Evolutionary conservation across 306 rosid species (phyloP), one percentile per base, ranked within the genome.

Genomic region (Vigna hirtella): DNA sequence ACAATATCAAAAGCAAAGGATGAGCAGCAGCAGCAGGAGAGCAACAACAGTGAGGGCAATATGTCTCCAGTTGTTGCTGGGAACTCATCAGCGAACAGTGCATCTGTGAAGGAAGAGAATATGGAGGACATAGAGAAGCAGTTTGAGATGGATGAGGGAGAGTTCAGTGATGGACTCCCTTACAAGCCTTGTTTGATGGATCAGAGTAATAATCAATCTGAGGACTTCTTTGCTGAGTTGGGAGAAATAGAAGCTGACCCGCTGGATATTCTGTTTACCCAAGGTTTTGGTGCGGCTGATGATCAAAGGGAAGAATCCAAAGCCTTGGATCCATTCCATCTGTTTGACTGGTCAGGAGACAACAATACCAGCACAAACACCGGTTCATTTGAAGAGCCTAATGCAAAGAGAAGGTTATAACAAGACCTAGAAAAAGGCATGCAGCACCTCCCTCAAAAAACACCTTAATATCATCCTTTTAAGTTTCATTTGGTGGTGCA

Each of bases 201-300:
- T 1, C 20, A 49, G 10, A 58, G 48, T 30, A 82, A 18, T 15
- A 76, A 70, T 17, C 82, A 84, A 66, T 22, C 82, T 63, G 93
- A 88, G 45, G 97, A 90, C 16, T 88, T 91, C 77, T 94, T 94
- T 70, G 90, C 94, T 2, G 98, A 86, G 8, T 88, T 94, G 71
- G 93, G 81, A 9, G 94, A 91, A 79, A 83, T 94, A 16, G 96
- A 86, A 53, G 86, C 85, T 70, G 93, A 87, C 77, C 93, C 97
- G 26, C 74, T 90, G 24, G 81, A 86, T 79, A 81, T 86, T 7
- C 81, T 88, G 89, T 90, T 93, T 34, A 68, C 72, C 18, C 95
- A 88, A 76, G 88, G 89, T 15, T 88, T 88, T 81, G 58, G 66
- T 57, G 62, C 8, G 7, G 64, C 48, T 43, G 87, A 56, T 66